Percentiles rank a stretch among this genome's conserved stretches.
phyloP scores from a whole-genome alignment of 2,329 filamentous ascomycete genomes.

The Pestalotiopsis sp. region DNA sequence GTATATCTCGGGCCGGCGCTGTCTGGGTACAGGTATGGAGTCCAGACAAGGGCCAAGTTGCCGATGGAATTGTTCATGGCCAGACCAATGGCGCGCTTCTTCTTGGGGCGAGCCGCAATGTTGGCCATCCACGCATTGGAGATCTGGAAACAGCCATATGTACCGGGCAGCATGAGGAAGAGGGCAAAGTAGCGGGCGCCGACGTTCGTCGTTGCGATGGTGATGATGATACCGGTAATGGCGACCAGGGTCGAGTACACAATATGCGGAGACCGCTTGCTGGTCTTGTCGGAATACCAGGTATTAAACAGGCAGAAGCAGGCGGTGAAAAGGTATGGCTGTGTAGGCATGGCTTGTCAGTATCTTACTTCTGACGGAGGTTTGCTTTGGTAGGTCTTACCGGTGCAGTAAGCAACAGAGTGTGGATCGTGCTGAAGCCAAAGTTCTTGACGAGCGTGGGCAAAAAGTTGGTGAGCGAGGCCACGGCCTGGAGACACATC shows the following conservation, averaged over 20 bases:
- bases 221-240: constrained; percentile 27
- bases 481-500: constrained; percentile 31
- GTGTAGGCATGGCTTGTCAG: not conserved
- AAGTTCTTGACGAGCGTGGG: constrained; percentile 32
- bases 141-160: constrained; percentile 27
- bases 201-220: constrained; percentile 23
- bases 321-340: constrained; percentile 30
- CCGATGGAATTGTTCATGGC: constrained; percentile 30
- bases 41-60: constrained; percentile 28
- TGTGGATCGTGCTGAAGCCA: constrained; percentile 28
- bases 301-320: constrained; percentile 31
- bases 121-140: constrained; percentile 32
- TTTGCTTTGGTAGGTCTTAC: not conserved
- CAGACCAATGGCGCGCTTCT: constrained; percentile 27
- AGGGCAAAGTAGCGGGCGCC: constrained; percentile 25
- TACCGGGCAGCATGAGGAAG: constrained; percentile 24
- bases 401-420: constrained; percentile 31
- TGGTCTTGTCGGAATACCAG: constrained; percentile 31
- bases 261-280: constrained; percentile 25
- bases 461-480: constrained; percentile 34
- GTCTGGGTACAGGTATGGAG: constrained; percentile 26
- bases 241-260: constrained; percentile 21
- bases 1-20: constrained; percentile 25
- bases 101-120: constrained; percentile 26
- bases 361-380: not conserved